Evolutionary conservation across 1,284 basidiomycete species (phyloP), one percentile per base, ranked within the genome.

Genomic region (Trametes sp.): DNA sequence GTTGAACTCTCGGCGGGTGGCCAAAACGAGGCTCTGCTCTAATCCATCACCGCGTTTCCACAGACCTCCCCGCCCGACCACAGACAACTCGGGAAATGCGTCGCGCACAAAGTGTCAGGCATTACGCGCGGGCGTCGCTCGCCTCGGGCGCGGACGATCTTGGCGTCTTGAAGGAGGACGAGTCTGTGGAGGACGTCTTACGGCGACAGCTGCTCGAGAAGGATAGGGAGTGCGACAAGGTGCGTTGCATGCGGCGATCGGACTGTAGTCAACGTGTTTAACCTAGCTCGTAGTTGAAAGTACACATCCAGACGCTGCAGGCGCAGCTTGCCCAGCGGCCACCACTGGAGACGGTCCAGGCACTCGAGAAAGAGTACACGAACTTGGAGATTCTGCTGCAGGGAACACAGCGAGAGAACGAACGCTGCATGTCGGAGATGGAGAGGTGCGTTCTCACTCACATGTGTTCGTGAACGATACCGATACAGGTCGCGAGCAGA

Each of bases 391-490:
- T 93, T 14, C 77, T 93, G 3, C 75, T 92, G 0, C 84, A 89
- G 63, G 91, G 90, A 0, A 92, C 89, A 0, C 90, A 92, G 66
- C 77, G 89, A 55, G 90, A 93, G 76, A 93, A 93, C 65, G 90
- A 92, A 69, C 80, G 88, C 48, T 89, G 86, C 64, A 92, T 92
- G 90, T 79, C 83, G 0, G 89, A 92, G 62, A 78, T 92, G 2
- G 89, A 92, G 63, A 80, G 87, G 89, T 88, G 53, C 59, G 80
- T 66, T 11, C 16, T 45, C 44, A 21, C 21, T 7, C 9, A 9
- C 21, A 45, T 10, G 24, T 44, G 51, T 23, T n/a, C 21, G 10
- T 23, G 24, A 31, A 48, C n/a, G 23, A 23, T n/a, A 5, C 11
- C 31, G 14, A 31, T 50, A 24, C 33, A 24, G 23, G n/a, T 31